phyloP scores from a whole-genome alignment of 177 flowering plant genomes.

The Vitis hybrid region DNA sequence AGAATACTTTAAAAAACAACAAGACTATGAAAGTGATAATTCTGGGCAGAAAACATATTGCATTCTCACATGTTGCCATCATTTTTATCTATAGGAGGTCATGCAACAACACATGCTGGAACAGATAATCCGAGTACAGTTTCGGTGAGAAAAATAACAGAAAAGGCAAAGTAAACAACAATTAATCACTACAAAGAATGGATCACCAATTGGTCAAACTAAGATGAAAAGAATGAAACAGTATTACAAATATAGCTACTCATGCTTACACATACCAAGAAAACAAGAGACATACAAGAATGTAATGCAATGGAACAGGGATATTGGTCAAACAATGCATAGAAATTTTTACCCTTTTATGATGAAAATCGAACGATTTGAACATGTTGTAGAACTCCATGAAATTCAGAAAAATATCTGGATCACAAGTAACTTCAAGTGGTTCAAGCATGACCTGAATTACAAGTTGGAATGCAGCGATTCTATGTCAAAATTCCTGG shows the following conservation, averaged over 20 bases:
- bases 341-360: constrained; percentile 53
- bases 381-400: constrained; percentile 39
- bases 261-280: not conserved
- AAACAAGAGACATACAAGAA: not conserved
- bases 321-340: not conserved
- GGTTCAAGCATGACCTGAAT: constrained; percentile 61
- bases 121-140: too few species aligned
- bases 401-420: constrained; percentile 38
- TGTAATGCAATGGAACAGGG: not conserved
- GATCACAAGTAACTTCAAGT: constrained; percentile 49
- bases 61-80: too few species aligned
- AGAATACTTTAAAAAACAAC: too few species aligned
- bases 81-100: too few species aligned
- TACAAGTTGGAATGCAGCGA: not conserved
- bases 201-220: too few species aligned
- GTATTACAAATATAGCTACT: not conserved
- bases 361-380: constrained; percentile 46
- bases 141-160: not conserved
- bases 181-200: too few species aligned
- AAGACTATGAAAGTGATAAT: too few species aligned
- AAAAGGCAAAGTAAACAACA: not conserved
- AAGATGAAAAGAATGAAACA: too few species aligned
- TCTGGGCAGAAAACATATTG: too few species aligned
- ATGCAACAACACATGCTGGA: too few species aligned
- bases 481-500: not conserved